A percentile compares a stretch with the other conserved stretches of the same genome.
Evolutionary conservation across 805 yeast species (phyloP).

Genomic region (Ogataea trehalophila): DNA sequence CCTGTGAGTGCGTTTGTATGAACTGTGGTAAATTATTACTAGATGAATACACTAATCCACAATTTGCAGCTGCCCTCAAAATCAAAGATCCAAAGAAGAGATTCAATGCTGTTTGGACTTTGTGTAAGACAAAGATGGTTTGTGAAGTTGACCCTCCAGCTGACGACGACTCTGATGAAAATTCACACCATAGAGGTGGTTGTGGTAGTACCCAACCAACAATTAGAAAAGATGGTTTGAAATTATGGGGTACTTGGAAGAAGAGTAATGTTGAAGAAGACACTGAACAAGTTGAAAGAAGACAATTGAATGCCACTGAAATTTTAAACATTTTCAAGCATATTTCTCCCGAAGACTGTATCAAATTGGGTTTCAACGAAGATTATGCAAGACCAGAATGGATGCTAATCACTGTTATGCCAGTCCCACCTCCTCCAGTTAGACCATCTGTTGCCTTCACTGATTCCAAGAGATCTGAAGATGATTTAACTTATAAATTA

Average conservation of each 20-base stretch:
- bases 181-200: slow-evolving; percentile 68
- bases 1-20: slow-evolving; percentile 96
- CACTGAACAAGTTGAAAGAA: slow-evolving; percentile 85
- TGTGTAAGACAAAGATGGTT: slow-evolving; percentile 87
- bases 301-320: slow-evolving; percentile 83
- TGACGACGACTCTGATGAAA: slow-evolving; percentile 41
- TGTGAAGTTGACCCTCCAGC: slow-evolving; percentile 90
- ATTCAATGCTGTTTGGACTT: slow-evolving; percentile 93
- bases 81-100: slow-evolving; percentile 94
- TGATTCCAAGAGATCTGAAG: slow-evolving; percentile 98
- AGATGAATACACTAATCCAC: slow-evolving; percentile 70
- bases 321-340: slow-evolving; percentile 88
- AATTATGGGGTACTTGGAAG: slow-evolving; percentile 98
- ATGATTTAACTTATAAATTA: slow-evolving; percentile 94
- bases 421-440: slow-evolving; percentile 99
- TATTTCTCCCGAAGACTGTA: slow-evolving; percentile 79
- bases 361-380: slow-evolving; percentile 81
- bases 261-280: slow-evolving; percentile 73
- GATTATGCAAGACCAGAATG: slow-evolving; percentile 99
- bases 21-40: slow-evolving; percentile 93
- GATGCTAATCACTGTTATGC: slow-evolving; percentile 95
- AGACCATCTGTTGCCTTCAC: slow-evolving; percentile 98
- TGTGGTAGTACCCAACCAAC: slow-evolving; percentile 98
- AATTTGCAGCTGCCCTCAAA: slow-evolving; percentile 81
- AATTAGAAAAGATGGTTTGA: slow-evolving; percentile 91